phyloP scores from a whole-genome alignment of 345 rosid species.

The Melaleuca alternifolia region DNA sequence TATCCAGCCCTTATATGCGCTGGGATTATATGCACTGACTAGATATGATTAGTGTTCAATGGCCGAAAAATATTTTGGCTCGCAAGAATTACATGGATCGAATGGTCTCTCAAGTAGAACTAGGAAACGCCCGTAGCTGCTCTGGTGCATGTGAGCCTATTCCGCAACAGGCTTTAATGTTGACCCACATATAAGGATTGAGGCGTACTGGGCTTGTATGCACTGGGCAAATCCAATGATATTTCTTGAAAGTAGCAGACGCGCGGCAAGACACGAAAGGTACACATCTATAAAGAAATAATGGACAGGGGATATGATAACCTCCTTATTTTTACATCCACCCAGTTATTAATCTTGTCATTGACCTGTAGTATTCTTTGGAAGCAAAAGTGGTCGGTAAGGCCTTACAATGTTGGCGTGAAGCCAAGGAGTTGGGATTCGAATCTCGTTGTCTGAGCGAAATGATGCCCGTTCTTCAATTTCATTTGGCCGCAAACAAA shows the following conservation, averaged over 20 bases:
- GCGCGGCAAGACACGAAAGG: too few species aligned
- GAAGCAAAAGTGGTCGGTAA: background rate
- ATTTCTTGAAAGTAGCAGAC: too few species aligned
- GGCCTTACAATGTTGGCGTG: background rate
- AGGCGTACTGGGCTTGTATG: background rate
- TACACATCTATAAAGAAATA: too few species aligned
- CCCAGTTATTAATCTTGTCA: background rate
- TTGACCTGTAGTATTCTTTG: background rate
- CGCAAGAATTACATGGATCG: background rate
- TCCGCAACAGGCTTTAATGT: background rate
- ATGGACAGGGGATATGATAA: too few species aligned
- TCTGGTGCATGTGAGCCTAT: background rate
- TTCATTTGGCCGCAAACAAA: background rate
- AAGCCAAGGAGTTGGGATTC: background rate
- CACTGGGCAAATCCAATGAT: too few species aligned
- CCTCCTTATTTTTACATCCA: background rate
- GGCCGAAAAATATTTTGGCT: background rate
- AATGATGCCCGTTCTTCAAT: background rate
- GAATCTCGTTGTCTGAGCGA: background rate
- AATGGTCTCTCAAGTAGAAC: background rate
- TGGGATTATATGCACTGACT: background rate
- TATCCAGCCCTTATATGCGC: background rate
- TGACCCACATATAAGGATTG: background rate
- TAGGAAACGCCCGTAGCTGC: background rate
- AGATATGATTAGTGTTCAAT: background rate